Evolutionary conservation across 768 basidiomycete genomes (phyloP).

Genomic region (Tricholoma flavovirens): DNA sequence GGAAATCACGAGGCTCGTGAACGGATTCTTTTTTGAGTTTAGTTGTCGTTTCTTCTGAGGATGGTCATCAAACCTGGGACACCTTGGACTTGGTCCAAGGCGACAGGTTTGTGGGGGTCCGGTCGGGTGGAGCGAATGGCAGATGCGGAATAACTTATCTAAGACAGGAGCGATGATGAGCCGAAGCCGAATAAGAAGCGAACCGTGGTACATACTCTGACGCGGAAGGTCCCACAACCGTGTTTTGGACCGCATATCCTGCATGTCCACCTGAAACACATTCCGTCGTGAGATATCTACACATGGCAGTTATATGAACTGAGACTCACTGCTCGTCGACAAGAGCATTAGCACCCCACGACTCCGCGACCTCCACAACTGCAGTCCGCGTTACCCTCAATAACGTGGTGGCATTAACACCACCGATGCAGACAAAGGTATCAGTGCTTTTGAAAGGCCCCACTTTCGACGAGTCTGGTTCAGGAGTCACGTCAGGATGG

Average conservation of each 20-base stretch:
- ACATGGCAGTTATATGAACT: background rate
- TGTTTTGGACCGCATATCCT: conserved; percentile 51
- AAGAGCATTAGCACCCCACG: conserved; percentile 52
- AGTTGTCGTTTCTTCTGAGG: conserved; percentile 34
- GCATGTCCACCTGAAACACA: conserved; percentile 56
- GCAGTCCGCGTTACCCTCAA: conserved; percentile 48
- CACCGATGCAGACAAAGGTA: conserved; percentile 53
- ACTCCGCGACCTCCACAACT: conserved; percentile 44
- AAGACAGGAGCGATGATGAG: background rate
- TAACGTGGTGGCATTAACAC: conserved; percentile 54
- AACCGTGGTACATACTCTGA: conserved; percentile 41
- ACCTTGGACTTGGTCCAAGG: conserved; percentile 51
- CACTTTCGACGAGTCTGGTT: conserved; percentile 19
- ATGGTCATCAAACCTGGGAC: conserved; percentile 78
- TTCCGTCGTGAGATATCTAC: background rate
- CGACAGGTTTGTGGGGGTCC: conserved; percentile 60
- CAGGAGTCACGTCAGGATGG: conserved; percentile 28
- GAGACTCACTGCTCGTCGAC: conserved; percentile 63
- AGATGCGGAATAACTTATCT: conserved; percentile 61
- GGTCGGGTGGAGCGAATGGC: conserved; percentile 45
- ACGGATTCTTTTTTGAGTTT: background rate
- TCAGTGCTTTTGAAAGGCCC: conserved; percentile 31
- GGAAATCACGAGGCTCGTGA: background rate
- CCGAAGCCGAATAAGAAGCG: background rate
- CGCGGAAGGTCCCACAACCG: conserved; percentile 41